Conservation (phyloP, 2,329 filamentous ascomycete genomes). For the Fusarium chlamydosporum region DNA sequence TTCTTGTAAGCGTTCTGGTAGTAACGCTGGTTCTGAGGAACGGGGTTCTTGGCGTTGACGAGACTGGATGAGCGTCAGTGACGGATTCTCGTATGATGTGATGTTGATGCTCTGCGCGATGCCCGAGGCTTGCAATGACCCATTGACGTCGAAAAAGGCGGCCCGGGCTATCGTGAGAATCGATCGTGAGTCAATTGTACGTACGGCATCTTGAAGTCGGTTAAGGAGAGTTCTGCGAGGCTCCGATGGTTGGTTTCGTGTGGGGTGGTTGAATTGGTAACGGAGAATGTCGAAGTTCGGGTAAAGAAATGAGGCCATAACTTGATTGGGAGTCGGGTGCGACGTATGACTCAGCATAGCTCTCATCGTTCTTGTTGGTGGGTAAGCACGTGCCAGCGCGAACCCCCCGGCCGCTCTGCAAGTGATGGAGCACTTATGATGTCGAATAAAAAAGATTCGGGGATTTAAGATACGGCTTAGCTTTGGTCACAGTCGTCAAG, state of each 20-base stretch:
- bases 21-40: slow-evolving; percentile 79
- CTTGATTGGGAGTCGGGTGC: slow-evolving; percentile 51
- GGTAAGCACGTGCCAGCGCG: slow-evolving; percentile 38
- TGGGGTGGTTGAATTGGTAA: slow-evolving; percentile 49
- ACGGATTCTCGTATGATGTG: slow-evolving; percentile 50
- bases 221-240: slow-evolving; percentile 44
- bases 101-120: slow-evolving; percentile 29
- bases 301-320: slow-evolving; percentile 59
- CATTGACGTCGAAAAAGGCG: slow-evolving; percentile 47
- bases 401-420: slow-evolving; percentile 9
- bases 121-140: slow-evolving; percentile 32
- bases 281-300: slow-evolving; percentile 51
- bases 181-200: slow-evolving; percentile 47
- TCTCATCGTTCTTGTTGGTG: slow-evolving; percentile 43
- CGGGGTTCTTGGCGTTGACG: slow-evolving; percentile 81
- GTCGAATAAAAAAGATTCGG: slow-evolving; percentile 34
- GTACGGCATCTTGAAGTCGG: slow-evolving; percentile 60
- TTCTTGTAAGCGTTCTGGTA: slow-evolving; percentile 81
- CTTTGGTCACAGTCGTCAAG: slow-evolving; percentile 3
- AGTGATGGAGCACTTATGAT: slow-evolving; percentile 10
- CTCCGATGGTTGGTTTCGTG: slow-evolving; percentile 44
- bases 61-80: slow-evolving; percentile 60
- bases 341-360: slow-evolving; percentile 56
- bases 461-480: slow-evolving; percentile 13
- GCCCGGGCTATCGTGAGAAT: slow-evolving; percentile 24